Conservation (phyloP, 1,139 yeast genomes). For the Zygosaccharomyces sapae region DNA sequence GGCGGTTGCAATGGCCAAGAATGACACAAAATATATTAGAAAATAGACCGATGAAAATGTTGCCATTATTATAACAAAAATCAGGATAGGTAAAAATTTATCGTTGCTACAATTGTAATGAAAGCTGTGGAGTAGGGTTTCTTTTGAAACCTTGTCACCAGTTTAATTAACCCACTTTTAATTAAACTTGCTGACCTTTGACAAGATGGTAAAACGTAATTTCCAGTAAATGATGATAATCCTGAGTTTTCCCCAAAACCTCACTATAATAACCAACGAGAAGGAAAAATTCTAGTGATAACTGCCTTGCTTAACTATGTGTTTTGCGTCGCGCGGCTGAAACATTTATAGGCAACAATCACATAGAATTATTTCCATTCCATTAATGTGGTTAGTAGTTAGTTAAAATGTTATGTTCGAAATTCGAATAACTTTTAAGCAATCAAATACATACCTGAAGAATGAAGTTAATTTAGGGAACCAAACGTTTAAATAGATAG, state of each 20-base stretch:
- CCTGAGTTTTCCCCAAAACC: constrained; percentile 3
- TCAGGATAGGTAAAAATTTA: constrained; percentile 13
- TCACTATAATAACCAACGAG: background rate
- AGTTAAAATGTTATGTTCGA: background rate
- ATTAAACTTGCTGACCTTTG: constrained; percentile 6
- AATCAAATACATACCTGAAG: constrained; percentile 12
- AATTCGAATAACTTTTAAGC: background rate
- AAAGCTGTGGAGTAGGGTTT: constrained; percentile 15
- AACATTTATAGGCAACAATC: background rate
- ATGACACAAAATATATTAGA: constrained; percentile 20
- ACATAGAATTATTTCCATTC: background rate
- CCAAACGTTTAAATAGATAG: constrained; percentile 15
- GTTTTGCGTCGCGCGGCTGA: constrained; percentile 9
- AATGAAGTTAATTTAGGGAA: constrained; percentile 13
- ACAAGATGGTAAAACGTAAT: constrained; percentile 7
- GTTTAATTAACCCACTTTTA: constrained; percentile 1
- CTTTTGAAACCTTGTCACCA: constrained; percentile 9
- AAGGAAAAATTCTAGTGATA: background rate
- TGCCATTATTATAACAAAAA: constrained; percentile 17
- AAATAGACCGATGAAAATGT: constrained; percentile 20
- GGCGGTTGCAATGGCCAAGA: constrained; percentile 16
- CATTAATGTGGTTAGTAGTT: background rate
- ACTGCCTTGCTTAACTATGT: background rate
- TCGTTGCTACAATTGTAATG: constrained; percentile 7
- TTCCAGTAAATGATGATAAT: constrained; percentile 1